These are phyloP conservation scores for Vanilla planifolia DNA, from an alignment of 106 monocot genomes.

Conservation along the genomic window DNA sequence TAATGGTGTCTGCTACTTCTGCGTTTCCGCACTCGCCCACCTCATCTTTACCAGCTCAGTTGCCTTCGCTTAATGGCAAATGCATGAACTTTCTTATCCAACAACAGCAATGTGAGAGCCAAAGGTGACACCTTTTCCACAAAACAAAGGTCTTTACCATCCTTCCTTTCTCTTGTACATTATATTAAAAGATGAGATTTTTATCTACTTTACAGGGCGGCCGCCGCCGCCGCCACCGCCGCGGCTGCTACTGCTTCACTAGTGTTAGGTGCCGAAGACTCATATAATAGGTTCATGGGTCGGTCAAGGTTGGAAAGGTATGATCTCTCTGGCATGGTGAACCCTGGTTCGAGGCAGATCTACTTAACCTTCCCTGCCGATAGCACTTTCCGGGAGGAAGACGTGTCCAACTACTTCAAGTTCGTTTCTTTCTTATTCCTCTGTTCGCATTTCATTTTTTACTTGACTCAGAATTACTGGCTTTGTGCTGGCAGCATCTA, in stretches of 20 bases:
- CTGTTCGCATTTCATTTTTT: too few relatives aligned
- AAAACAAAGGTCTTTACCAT: too few relatives aligned
- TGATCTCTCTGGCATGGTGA: conserved; percentile 49
- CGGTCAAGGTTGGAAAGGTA: conserved; percentile 50
- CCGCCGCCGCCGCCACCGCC: conserved; percentile 8
- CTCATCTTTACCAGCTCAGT: conserved; percentile 26
- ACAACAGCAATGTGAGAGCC: conserved; percentile 48
- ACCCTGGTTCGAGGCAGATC: conserved; percentile 88
- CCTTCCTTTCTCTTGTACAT: neutral
- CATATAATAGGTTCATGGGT: conserved; percentile 56
- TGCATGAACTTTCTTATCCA: conserved; percentile 14
- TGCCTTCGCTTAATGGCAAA: conserved; percentile 41
- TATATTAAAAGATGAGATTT: neutral
- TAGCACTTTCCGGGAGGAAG: conserved; percentile 91
- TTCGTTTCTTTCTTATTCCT: neutral
- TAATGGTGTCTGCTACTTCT: conserved; percentile 20
- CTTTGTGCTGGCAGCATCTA: too few relatives aligned
- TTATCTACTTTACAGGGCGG: conserved; percentile 11
- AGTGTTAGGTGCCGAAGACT: conserved; percentile 52
- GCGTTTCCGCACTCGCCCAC: conserved; percentile 61
- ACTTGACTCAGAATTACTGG: too few relatives aligned
- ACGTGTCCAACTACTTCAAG: conserved; percentile 95
- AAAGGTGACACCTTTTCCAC: conserved; percentile 30
- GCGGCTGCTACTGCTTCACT: conserved; percentile 48
- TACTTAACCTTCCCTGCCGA: conserved; percentile 92